Evolutionary conservation across 129 eudicot species (phyloP), one percentile per base, ranked within the genome.

Genomic region (Helichrysum umbraculigerum): DNA sequence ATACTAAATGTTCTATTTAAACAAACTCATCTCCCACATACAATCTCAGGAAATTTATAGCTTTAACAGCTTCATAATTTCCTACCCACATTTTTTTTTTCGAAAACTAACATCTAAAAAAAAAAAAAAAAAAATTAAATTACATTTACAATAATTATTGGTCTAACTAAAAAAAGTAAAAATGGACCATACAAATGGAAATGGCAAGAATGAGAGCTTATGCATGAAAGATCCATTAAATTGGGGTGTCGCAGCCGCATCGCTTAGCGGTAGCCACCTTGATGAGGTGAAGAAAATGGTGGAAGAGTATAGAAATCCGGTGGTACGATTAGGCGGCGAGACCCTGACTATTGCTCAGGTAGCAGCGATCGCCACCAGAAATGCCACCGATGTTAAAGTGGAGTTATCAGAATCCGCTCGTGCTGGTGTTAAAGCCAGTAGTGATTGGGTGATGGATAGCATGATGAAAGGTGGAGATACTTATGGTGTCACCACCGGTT

Each of bases 401-500:
- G 88, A 90, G 85, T 73, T 90, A 15, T 81, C 85, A 57, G 96
- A 87, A 81, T 72, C 82, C 0, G 77, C 92, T 37, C 68, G 90
- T 61, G 87, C 73, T 1, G 86, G 92, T 5, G 96, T 90, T 10
- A 87, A 78, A 33, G 92, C 96, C 0, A 90, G 96, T 59, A 90
- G 92, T 59, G 92, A 87, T 33, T 90, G 96, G 96, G 96, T 90
- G 65, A 85, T 85, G 90, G 88, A 90, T 4, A 87, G 92, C 63
- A 83, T 87, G 92, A 83, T 59, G 37, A 85, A 74, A 30, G 96
- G 96, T 3, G 85, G 88, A 1, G 96, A 90, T 82, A 90, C 90
- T 4, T 87, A 90, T 68, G 96, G 96, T 4, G 88, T 90, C 16
- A 90, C 96, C 5, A 90, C 92, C 22, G 92, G 96, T 2, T 90